Conservation (phyloP, 441 rosid genomes). For the Geranium incanum region DNA sequence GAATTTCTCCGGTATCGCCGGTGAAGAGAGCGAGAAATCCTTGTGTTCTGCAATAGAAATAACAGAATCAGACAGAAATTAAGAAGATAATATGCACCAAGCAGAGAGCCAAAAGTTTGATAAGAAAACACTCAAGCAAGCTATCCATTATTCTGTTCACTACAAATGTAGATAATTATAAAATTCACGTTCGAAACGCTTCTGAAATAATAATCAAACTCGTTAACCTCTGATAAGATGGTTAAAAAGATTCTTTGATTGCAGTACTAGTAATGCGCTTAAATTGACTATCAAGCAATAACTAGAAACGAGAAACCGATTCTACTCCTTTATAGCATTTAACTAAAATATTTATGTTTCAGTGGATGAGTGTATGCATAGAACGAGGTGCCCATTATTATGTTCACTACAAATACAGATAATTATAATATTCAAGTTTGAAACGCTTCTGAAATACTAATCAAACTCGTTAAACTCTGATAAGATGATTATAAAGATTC, state of each 20-base stretch:
- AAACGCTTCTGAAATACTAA: neutral
- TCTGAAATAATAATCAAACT: too few relatives aligned
- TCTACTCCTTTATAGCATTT: neutral
- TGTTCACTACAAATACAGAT: neutral
- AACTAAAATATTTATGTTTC: neutral
- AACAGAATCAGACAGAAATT: neutral
- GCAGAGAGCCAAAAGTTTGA: neutral
- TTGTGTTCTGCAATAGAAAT: conserved; percentile 49
- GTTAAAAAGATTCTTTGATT: too few relatives aligned
- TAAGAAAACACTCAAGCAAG: neutral
- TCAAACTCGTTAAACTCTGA: neutral
- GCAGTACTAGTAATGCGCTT: too few relatives aligned
- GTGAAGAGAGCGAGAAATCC: conserved; percentile 93
- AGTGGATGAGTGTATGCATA: neutral
- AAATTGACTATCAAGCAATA: too few relatives aligned
- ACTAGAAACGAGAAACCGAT: neutral
- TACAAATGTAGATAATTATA: neutral
- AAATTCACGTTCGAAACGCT: neutral
- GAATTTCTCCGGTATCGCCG: conserved; percentile 91
- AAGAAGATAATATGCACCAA: conserved; percentile 7
- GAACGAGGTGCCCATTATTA: neutral
- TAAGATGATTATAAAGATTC: neutral
- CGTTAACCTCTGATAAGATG: too few relatives aligned
- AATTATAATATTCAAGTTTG: neutral
- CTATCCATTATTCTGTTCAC: too few relatives aligned